These are phyloP conservation scores for Capsella bursapastoris DNA, from an alignment of 345 rosid genomes.

Conservation along the genomic window DNA sequence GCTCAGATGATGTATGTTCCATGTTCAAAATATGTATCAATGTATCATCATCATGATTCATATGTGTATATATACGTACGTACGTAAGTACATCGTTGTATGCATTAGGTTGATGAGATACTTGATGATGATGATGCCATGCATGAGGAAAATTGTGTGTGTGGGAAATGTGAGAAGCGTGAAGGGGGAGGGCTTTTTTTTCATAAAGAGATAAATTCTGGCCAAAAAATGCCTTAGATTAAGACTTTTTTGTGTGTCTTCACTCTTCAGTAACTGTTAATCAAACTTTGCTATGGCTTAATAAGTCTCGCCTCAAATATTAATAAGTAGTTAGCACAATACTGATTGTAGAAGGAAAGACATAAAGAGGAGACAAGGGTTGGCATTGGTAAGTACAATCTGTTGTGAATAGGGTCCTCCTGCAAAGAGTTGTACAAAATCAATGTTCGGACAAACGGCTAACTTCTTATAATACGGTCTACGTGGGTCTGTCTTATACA, in stretches of 20 bases:
- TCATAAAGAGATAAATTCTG: neutral
- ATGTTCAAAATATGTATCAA: neutral
- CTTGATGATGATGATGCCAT: conserved; percentile 4
- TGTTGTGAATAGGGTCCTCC: conserved; percentile 20
- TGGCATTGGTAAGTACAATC: conserved; percentile 24
- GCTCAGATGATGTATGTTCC: conserved; percentile 42
- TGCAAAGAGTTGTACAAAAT: conserved; percentile 15
- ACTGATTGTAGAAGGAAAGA: neutral
- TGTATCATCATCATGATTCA: conserved; percentile 23
- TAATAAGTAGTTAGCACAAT: neutral
- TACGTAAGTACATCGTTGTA: conserved; percentile 33
- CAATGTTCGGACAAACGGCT: conserved; percentile 35
- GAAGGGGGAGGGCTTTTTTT: neutral
- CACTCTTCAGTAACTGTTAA: too few relatives aligned
- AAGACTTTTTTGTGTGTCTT: neutral
- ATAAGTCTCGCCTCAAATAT: too few relatives aligned
- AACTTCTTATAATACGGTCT: conserved; percentile 27
- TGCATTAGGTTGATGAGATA: conserved; percentile 7
- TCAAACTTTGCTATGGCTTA: neutral
- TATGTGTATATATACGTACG: conserved; percentile 22
- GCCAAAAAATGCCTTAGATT: neutral
- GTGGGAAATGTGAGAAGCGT: conserved; percentile 29
- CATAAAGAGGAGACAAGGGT: conserved; percentile 6
- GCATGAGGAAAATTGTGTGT: conserved; percentile 25
- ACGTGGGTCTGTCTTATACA: neutral